These are phyloP conservation scores for Inga leiocalycina DNA, from an alignment of 306 rosid species.

Conservation along the genomic window DNA sequence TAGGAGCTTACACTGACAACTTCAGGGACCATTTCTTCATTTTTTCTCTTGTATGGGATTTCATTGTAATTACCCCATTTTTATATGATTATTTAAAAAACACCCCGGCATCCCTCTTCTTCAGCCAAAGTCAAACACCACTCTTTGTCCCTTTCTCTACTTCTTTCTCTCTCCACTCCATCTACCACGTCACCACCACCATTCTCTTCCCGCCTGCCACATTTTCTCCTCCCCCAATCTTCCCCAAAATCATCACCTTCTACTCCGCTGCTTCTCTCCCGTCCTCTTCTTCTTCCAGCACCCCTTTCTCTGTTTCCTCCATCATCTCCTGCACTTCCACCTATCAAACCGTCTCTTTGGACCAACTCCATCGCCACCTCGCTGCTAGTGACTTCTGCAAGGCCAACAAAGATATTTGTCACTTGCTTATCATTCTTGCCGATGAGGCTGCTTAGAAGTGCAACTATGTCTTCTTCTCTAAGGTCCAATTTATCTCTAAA, in stretches of 20 bases:
- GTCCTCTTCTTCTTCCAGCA: slow-evolving; percentile 15
- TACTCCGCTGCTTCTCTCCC: slow-evolving; percentile 4
- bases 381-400: slow-evolving; percentile 46
- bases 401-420: slow-evolving; percentile 88
- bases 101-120: no score
- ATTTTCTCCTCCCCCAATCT: neutral
- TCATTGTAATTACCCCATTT: no score
- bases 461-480: slow-evolving; percentile 90
- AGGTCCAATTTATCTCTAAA: slow-evolving; percentile 70
- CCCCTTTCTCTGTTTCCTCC: slow-evolving; percentile 50
- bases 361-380: slow-evolving; percentile 62
- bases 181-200: no score
- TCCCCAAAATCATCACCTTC: slow-evolving; percentile 39
- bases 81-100: no score
- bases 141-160: no score
- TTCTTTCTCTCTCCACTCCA: no score
- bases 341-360: slow-evolving; percentile 51
- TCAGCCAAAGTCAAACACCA: no score
- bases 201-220: no score
- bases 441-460: slow-evolving; percentile 75
- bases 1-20: no score
- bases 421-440: slow-evolving; percentile 73
- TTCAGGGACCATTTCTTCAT: no score
- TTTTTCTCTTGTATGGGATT: no score
- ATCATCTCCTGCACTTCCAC: slow-evolving; percentile 43